A percentile compares a stretch with the other conserved stretches of the same genome.
Conservation (phyloP, 495 filamentous ascomycete genomes). For the Amniculicola lignicola region DNA sequence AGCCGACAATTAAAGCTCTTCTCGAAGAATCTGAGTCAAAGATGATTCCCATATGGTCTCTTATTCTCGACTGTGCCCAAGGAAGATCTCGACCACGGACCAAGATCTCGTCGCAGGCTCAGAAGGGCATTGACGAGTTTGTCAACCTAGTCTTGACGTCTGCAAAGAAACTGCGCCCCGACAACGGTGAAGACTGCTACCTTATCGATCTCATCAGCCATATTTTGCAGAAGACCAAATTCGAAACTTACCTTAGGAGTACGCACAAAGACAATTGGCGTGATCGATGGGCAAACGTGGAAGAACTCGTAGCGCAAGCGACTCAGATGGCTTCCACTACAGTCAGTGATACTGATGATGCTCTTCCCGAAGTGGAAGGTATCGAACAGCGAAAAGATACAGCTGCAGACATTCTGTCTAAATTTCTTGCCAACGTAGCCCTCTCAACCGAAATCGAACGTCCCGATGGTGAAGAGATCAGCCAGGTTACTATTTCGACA, state of each 20-base stretch:
- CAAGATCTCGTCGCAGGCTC: conserved; percentile 63
- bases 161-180: conserved; percentile 56
- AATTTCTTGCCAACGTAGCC: conserved; percentile 85
- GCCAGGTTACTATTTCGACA: conserved; percentile 86
- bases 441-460: conserved; percentile 70
- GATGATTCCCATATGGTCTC: conserved; percentile 67
- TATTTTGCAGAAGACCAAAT: conserved; percentile 68
- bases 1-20: conserved; percentile 68
- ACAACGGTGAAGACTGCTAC: conserved; percentile 43
- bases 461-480: conserved; percentile 55
- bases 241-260: conserved; percentile 67
- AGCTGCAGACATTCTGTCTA: conserved; percentile 66
- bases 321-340: conserved; percentile 56
- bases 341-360: conserved; percentile 56
- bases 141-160: conserved; percentile 62
- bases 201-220: conserved; percentile 71
- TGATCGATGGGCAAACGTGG: conserved; percentile 83
- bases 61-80: conserved; percentile 66
- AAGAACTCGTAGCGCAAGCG: conserved; percentile 78
- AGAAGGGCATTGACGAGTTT: conserved; percentile 61
- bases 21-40: conserved; percentile 69
- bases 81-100: conserved; percentile 64
- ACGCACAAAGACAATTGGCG: conserved; percentile 71
- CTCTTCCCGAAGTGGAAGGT: conserved; percentile 73
- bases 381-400: conserved; percentile 61